Percentiles rank a stretch among this genome's conserved stretches.
Conservation (phyloP, 352 stramenopile genomes). For the Aphanomyces stellatus region DNA sequence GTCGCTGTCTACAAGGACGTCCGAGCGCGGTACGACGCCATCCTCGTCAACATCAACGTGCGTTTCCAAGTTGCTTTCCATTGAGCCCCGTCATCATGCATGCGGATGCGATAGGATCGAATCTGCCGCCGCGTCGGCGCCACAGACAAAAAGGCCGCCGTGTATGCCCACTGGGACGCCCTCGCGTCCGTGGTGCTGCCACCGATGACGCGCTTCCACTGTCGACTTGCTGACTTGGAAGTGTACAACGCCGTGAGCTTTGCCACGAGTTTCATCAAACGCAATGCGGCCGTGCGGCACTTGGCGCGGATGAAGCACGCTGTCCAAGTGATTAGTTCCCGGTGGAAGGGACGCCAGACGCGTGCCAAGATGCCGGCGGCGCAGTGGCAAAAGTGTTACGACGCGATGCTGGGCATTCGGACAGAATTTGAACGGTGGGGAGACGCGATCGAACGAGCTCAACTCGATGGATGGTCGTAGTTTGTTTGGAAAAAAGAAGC, state of each 20-base stretch:
- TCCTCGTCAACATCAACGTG: slow-evolving; percentile 35
- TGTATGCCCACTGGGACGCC: slow-evolving; percentile 55
- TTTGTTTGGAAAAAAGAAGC: slow-evolving; percentile 65
- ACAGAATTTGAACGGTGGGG: slow-evolving; percentile 79
- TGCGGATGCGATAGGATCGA: slow-evolving; percentile 39
- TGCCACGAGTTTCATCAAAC: slow-evolving; percentile 61
- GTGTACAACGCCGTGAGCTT: slow-evolving; percentile 61
- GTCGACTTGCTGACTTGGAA: slow-evolving; percentile 47
- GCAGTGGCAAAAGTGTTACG: slow-evolving; percentile 63
- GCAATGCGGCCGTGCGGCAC: slow-evolving; percentile 34
- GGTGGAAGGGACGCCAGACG: slow-evolving; percentile 59
- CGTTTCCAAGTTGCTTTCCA: not conserved
- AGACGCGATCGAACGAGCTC: not conserved
- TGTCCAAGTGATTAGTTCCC: slow-evolving; percentile 69
- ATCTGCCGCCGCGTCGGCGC: slow-evolving; percentile 48
- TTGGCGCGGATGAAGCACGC: slow-evolving; percentile 51
- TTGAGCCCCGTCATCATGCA: no score
- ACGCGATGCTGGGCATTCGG: slow-evolving; percentile 63
- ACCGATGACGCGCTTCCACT: slow-evolving; percentile 33
- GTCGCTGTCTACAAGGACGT: slow-evolving; percentile 47
- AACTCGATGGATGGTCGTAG: not conserved
- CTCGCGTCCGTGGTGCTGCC: slow-evolving; percentile 48
- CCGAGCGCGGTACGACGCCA: slow-evolving; percentile 34
- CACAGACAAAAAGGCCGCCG: slow-evolving; percentile 42
- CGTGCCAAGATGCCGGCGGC: slow-evolving; percentile 55